Evolutionary conservation across 257 asterid species (phyloP), one percentile per base, ranked within the genome.

Genomic region (Jacaranda copaia): DNA sequence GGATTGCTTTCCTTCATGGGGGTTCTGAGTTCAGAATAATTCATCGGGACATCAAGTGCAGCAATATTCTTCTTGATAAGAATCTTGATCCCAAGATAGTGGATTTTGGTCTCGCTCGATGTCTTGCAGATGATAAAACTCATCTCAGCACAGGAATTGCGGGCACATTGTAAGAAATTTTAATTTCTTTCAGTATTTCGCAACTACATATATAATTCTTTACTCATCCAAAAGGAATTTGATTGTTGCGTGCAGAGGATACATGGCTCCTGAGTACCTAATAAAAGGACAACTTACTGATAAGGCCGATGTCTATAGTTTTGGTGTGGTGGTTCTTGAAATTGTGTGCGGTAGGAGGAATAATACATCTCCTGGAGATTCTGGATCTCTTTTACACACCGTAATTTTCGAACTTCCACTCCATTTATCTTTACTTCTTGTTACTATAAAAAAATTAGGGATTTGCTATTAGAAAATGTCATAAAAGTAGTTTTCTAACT

Each of bases 131-230:
- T 13, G 99, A 93, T 80, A 86, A 91, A 76, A 84, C 89, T 56
- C 99, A 95, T 88, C 96, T 91, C 49, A 91, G 96, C 87, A 93
- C 98, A 0, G 99, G 97, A 77, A 90, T 93, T 58, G 99, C 99
- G 3, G 98, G 98, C 76, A 95, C 99, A 84, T 80, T 93, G 98
- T 93, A 84, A 88, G 99, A 13, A 67, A 19, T 14, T 25, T 25
- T 25, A 25, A 25, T 25, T 14, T 60, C n/a, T 0, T 40, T 0
- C 15, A 2, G 8, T 39, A 10, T 40, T n/a, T 39, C 4, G 12
- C 12, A 38, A 10, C 6, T 42, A 15, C 20, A 5, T 43, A 25
- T 57, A 25, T 25, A 25, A 25, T 25, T 25, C 32, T 25, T 25
- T 25, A 25, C 32, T 25, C 32, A 25, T 25, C 2, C 32, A 0